These are phyloP conservation scores for Candida mattraensis DNA, from an alignment of 805 yeast species.

Conservation along the genomic window DNA sequence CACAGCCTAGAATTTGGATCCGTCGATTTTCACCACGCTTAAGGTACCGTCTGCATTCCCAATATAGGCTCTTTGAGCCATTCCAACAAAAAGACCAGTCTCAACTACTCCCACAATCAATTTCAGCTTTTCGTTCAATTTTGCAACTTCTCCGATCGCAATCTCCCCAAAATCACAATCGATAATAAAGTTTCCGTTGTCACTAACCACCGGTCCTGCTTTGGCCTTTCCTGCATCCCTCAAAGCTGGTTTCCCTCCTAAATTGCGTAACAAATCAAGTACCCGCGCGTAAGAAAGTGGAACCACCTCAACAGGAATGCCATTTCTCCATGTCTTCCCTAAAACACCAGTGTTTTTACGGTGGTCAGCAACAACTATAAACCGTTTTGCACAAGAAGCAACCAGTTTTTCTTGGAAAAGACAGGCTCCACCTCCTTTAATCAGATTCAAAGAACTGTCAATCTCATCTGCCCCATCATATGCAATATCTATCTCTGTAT, in stretches of 20 bases:
- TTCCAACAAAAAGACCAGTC: slow-evolving; percentile 80
- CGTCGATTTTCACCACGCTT: too few relatives aligned
- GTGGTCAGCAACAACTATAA: slow-evolving; percentile 91
- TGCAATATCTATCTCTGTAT: slow-evolving; percentile 80
- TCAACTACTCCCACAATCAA: slow-evolving; percentile 90
- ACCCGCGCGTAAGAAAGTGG: slow-evolving; percentile 84
- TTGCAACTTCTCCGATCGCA: slow-evolving; percentile 41
- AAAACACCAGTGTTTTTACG: slow-evolving; percentile 73
- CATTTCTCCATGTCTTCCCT: slow-evolving; percentile 82
- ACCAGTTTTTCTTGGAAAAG: slow-evolving; percentile 93
- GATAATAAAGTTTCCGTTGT: slow-evolving; percentile 87
- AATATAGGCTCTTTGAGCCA: slow-evolving; percentile 81
- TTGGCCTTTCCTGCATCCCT: slow-evolving; percentile 88
- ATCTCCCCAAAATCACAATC: slow-evolving; percentile 91
- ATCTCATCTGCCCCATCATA: slow-evolving; percentile 99
- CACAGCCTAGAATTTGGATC: slow-evolving; percentile 1
- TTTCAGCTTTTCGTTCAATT: slow-evolving; percentile 65
- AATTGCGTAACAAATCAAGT: slow-evolving; percentile 50
- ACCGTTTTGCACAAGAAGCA: slow-evolving; percentile 74
- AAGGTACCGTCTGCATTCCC: slow-evolving; percentile 75
- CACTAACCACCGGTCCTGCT: slow-evolving; percentile 97
- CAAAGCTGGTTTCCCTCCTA: slow-evolving; percentile 67
- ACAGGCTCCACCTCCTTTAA: slow-evolving; percentile 99
- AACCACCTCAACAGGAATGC: slow-evolving; percentile 93
- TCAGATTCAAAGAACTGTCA: slow-evolving; percentile 74